Base-by-base conservation (phyloP, 768 basidiomycete genomes). In the Erythrobasidium yunnanense region DNA sequence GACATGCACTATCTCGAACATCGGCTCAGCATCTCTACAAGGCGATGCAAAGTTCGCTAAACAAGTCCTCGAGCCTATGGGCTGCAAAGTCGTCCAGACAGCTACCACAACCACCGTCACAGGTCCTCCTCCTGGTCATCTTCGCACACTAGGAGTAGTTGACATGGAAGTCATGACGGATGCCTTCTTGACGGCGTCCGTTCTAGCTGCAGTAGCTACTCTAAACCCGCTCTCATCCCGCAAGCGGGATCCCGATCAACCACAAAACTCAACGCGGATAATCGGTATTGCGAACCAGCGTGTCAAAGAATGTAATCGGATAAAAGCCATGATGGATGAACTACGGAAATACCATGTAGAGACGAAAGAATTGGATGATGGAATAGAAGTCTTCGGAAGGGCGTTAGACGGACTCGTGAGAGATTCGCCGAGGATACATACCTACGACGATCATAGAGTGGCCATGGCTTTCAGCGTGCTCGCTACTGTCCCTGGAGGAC, bases 111-210 rank as follows among this genome's bases (percentile, higher is more conserved):
- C 93, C 7, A 95, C 89, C 8, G 95, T 97, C 33, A 85, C 82
- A 0, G 95, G 95, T 0, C 93, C 93, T 2, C 85, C 87, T 0
- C 77, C 84, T 13, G 88, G 90, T 0, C 79, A 84, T 70, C 81
- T 99, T 53, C 84, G 85, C 70, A 87, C 87, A 1, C 81, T 95
- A 54, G 88, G 87, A 55, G 82, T 85, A 71, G 84, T 96, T 22
- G 90, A 97, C 74, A 97, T 97, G 95, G 90, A 95, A 76, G 85
- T 86, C n/a, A 97, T 99, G 95, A 99, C 95, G 5, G 95, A 99
- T 75, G 95, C 93, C 22, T 99, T 99, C 80, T 81, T 97, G 78
- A 96, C 92, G 1, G 93, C 95, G 7, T 87, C 84, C 11, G 91
- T 86, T 6, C 78, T 99, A 20, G 92, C 90, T 56, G 93, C 95